These are phyloP conservation scores for Umbelopsis ramanniana DNA, from an alignment of 192 early-diverging fungal genomes.

Conservation along the genomic window DNA sequence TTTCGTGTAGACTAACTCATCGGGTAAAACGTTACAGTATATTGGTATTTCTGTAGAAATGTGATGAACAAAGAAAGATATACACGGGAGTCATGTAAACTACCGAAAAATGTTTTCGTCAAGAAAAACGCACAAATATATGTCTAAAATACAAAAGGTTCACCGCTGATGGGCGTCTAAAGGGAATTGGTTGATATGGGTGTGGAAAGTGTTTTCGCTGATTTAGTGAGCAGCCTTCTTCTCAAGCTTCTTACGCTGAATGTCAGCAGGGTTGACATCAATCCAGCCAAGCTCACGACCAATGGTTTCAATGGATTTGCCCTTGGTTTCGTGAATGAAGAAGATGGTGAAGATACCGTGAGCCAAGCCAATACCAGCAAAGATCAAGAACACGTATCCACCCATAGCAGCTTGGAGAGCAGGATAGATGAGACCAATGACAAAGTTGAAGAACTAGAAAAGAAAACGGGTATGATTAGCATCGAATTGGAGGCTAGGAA, in stretches of 20 bases:
- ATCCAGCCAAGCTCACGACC: constrained; percentile 42
- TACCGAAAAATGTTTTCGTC: neutral
- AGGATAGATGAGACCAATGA: constrained; percentile 62
- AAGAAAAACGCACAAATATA: neutral
- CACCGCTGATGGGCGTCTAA: neutral
- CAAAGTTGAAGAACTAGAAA: constrained; percentile 47
- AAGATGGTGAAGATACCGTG: constrained; percentile 44
- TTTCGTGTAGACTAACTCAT: no score
- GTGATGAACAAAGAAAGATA: neutral
- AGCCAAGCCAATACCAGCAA: constrained; percentile 47
- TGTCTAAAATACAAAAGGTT: constrained; percentile 8
- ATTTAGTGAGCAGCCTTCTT: constrained; percentile 19
- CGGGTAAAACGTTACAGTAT: no score
- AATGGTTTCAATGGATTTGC: constrained; percentile 64
- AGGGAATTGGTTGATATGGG: neutral
- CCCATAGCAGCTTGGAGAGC: constrained; percentile 45
- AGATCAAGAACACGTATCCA: constrained; percentile 58
- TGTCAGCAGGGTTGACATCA: constrained; percentile 23
- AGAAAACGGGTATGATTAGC: neutral
- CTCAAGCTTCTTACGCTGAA: neutral
- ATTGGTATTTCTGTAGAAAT: neutral
- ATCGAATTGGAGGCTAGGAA: constrained; percentile 18
- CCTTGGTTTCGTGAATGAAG: constrained; percentile 63
- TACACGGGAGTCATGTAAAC: neutral
- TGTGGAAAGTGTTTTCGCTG: neutral